A percentile compares a stretch with the other conserved stretches of the same genome.
phyloP scores from a whole-genome alignment of 306 rosid species.

The Lupinus albus region DNA sequence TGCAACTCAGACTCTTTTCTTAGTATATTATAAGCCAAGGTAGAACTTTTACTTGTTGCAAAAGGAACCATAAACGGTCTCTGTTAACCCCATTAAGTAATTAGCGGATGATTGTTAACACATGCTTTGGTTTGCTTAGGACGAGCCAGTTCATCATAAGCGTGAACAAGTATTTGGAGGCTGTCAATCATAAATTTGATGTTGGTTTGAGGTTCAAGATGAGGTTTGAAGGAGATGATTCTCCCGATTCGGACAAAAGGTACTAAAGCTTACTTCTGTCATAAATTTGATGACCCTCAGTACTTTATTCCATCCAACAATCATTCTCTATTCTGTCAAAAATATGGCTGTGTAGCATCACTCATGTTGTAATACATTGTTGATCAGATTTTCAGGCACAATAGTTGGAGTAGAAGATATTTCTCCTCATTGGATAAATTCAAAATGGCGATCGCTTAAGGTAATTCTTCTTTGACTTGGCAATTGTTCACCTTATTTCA shows the following conservation, averaged over 20 bases:
- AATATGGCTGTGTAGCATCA: background rate
- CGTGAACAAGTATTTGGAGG: slow-evolving; percentile 69
- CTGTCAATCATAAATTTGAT: slow-evolving; percentile 54
- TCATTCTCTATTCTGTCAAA: background rate
- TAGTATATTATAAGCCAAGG: slow-evolving; percentile 92
- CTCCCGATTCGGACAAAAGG: slow-evolving; percentile 90
- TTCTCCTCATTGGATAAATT: slow-evolving; percentile 73
- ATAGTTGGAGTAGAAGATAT: slow-evolving; percentile 78
- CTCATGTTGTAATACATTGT: slow-evolving; percentile 30
- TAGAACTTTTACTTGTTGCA: slow-evolving; percentile 35
- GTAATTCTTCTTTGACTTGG: slow-evolving; percentile 48
- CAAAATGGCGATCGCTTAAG: slow-evolving; percentile 85
- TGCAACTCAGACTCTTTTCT: slow-evolving; percentile 71
- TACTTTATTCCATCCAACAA: background rate
- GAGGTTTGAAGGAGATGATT: slow-evolving; percentile 92
- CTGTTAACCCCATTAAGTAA: background rate
- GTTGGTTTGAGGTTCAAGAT: slow-evolving; percentile 85
- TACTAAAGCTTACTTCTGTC: slow-evolving; percentile 39
- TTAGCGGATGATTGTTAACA: slow-evolving; percentile 18
- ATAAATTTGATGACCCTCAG: no score
- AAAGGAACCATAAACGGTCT: background rate
- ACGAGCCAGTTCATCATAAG: slow-evolving; percentile 78
- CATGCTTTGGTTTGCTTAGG: slow-evolving; percentile 49
- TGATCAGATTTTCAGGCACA: slow-evolving; percentile 85
- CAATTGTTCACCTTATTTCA: slow-evolving; percentile 4